phyloP scores from a whole-genome alignment of 495 filamentous ascomycete genomes.

The Trichoderma orchidacearum region DNA sequence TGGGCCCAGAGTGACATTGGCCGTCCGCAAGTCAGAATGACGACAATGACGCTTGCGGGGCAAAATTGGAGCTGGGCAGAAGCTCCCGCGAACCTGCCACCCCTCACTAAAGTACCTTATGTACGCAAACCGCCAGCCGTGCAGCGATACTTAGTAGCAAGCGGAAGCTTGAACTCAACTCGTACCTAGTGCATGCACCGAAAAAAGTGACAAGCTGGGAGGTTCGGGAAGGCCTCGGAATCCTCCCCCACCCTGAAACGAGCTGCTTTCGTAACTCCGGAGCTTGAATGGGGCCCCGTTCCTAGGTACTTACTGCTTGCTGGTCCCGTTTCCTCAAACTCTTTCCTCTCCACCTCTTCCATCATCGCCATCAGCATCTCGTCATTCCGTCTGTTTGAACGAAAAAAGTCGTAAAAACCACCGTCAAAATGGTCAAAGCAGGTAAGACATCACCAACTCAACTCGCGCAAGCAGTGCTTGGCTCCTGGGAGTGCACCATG shows the following conservation, averaged over 20 bases:
- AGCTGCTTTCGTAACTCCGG: background rate
- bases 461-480: background rate
- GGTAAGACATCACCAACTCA: constrained; percentile 45
- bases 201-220: no score
- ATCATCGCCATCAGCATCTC: background rate
- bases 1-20: background rate
- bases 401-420: constrained; percentile 8
- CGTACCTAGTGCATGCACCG: no score
- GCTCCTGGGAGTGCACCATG: background rate
- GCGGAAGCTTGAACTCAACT: no score
- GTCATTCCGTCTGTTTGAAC: background rate
- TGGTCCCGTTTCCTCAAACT: background rate
- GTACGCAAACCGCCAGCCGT: no score
- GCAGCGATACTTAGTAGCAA: no score
- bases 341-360: background rate
- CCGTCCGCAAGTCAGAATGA: background rate
- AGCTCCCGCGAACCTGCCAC: background rate
- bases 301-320: background rate
- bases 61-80: background rate
- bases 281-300: background rate
- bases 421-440: constrained; percentile 82
- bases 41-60: background rate
- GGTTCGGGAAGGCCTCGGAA: background rate
- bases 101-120: no score
- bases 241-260: background rate